Percentiles rank a stretch among this genome's conserved stretches.
phyloP scores from a whole-genome alignment of 108 stramenopile species.

The Pseudonitzschia multistriata region DNA sequence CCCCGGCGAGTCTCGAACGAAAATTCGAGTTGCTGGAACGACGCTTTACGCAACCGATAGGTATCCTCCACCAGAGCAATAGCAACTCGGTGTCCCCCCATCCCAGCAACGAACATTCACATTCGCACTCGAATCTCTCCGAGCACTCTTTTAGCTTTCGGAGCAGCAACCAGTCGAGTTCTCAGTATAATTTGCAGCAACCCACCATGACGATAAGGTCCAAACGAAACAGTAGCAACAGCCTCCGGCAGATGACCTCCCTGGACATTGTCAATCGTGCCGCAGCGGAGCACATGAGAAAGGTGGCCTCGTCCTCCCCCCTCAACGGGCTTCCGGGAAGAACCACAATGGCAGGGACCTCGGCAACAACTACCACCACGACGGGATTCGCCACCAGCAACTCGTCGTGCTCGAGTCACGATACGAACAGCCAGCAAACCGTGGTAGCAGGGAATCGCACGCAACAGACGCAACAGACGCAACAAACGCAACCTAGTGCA shows the following conservation, averaged over 20 bases:
- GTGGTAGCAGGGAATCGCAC: slow-evolving; percentile 9
- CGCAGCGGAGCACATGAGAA: slow-evolving; percentile 46
- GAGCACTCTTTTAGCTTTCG: slow-evolving; percentile 35
- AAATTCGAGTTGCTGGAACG: slow-evolving; percentile 54
- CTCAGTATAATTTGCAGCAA: not conserved
- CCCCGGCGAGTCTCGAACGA: slow-evolving; percentile 30
- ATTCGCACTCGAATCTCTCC: not conserved
- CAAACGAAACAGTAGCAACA: not conserved
- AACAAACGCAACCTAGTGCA: not conserved
- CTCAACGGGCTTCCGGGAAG: not conserved
- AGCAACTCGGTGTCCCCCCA: not conserved
- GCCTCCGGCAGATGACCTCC: slow-evolving; percentile 10
- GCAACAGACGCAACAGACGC: slow-evolving; percentile 1
- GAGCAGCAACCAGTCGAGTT: not conserved
- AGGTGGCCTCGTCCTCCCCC: slow-evolving; percentile 32
- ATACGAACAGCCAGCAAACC: slow-evolving; percentile 10
- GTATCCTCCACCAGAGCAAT: not conserved
- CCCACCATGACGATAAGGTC: slow-evolving; percentile 9
- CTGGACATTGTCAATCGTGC: slow-evolving; percentile 37
- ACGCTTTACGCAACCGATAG: slow-evolving; percentile 43
- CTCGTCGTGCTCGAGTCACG: not conserved
- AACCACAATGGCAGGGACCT: not conserved
- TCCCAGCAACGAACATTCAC: not conserved
- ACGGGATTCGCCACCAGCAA: not conserved
- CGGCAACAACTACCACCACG: too few species aligned